A percentile compares a stretch with the other conserved stretches of the same genome.
These are phyloP conservation scores for Serendipita sp. DNA, from an alignment of 768 basidiomycete genomes.

Conservation along the genomic window DNA sequence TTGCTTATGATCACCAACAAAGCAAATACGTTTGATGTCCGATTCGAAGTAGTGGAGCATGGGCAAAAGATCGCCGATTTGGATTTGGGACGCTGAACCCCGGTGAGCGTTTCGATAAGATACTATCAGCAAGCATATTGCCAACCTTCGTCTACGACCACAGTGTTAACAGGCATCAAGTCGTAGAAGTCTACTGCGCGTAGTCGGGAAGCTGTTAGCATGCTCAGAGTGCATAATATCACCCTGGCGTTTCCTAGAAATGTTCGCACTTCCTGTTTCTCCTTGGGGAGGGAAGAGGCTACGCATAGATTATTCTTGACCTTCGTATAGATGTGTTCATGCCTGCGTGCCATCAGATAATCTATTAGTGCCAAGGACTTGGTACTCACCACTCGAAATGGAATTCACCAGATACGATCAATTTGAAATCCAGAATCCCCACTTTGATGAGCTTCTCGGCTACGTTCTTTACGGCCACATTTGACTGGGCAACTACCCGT, in stretches of 20 bases:
- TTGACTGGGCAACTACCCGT: conserved; percentile 55
- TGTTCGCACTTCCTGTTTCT: conserved; percentile 17
- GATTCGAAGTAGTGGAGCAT: background rate
- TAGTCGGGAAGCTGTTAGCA: conserved; percentile 45
- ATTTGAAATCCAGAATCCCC: conserved; percentile 32
- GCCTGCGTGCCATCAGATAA: conserved; percentile 30
- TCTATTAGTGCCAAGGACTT: background rate
- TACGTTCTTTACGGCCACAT: conserved; percentile 82
- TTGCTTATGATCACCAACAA: conserved; percentile 40
- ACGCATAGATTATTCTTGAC: conserved; percentile 36
- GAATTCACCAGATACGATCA: conserved; percentile 61
- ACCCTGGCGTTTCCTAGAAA: conserved; percentile 32
- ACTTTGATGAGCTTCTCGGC: conserved; percentile 55
- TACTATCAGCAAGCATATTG: conserved; percentile 34
- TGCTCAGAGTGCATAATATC: conserved; percentile 59
- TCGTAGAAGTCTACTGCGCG: conserved; percentile 20
- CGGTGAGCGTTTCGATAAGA: background rate
- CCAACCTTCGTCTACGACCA: conserved; percentile 39
- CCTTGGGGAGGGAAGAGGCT: conserved; percentile 28
- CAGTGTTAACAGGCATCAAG: conserved; percentile 26
- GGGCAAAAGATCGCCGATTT: background rate
- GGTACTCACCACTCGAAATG: conserved; percentile 39
- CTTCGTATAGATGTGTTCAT: conserved; percentile 55
- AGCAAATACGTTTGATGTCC: conserved; percentile 21
- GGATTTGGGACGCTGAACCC: background rate